Evolutionary conservation across 306 rosid species (phyloP), one percentile per base, ranked within the genome.

Genomic region (Acacia acuminata): DNA sequence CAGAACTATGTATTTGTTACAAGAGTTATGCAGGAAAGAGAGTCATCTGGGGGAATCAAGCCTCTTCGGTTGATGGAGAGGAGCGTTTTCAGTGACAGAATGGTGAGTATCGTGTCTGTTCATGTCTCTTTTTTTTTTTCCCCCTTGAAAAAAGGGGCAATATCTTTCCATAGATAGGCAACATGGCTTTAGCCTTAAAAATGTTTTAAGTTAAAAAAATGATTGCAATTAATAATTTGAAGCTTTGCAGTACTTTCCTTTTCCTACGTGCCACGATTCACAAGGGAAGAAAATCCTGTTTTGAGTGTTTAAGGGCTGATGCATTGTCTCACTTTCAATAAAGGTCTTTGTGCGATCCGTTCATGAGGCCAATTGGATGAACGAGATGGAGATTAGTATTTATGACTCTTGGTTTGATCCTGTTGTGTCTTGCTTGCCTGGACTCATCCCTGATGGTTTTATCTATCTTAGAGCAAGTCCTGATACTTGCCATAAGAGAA

Each of bases 351-450:
- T 96, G 71, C 91, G 99, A 73, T 94, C 99, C 84, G 99, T 96
- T 78, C 98, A 96, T 80, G 99, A 96, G 88, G 99, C 99, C 8
- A 96, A 93, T 17, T 96, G 99, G 99, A 96, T 96, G 99, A 96
- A 88, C 86, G 99, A 91, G 89, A 96, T 96, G 99, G 99, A 96
- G 91, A 93, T 93, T 84, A 96, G 99, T 85, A 93, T 96, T 70
- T 96, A 96, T 53, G 99, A 96, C 87, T 96, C 99, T 22, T 93
- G 99, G 99, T 96, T 96, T 86, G 99, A 96, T 87, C 99, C 97
- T 30, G 99, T 94, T 7, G 99, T 96, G 73, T 96, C 99, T 25
- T 82, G 90, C 86, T 89, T 96, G 91, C 99, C 98, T 36, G 99
- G 99, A 72, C 98, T 96, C 53, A 86, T 96, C 64, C 99, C 99